phyloP scores from a whole-genome alignment of 495 filamentous ascomycete species.

The Penicillium simplicissimum region DNA sequence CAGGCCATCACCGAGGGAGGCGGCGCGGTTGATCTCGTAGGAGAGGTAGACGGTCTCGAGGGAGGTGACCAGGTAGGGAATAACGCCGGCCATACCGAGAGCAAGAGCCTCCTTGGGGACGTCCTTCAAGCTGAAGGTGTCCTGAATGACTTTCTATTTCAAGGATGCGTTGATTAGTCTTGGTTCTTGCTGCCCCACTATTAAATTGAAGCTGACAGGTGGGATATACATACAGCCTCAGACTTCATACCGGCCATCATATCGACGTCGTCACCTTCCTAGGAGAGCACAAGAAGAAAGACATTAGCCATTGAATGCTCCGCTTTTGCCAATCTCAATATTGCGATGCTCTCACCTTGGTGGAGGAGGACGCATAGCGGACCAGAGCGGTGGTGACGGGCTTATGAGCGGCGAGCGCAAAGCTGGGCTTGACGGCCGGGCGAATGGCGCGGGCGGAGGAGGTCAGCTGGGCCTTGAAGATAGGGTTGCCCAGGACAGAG shows the following conservation, averaged over 20 bases:
- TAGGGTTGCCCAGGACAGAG: slow-evolving; percentile 40
- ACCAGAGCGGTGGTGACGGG: slow-evolving; percentile 55
- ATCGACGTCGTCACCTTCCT: slow-evolving; percentile 51
- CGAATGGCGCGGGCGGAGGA: slow-evolving; percentile 42
- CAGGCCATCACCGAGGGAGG: slow-evolving; percentile 57
- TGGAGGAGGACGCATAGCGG: slow-evolving; percentile 44
- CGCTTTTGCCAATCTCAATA: not conserved
- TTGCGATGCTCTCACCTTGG: slow-evolving; percentile 33
- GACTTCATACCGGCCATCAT: slow-evolving; percentile 67
- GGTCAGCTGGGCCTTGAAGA: slow-evolving; percentile 51
- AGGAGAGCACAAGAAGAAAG: slow-evolving; percentile 19
- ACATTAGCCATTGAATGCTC: slow-evolving; percentile 31
- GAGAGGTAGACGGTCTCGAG: slow-evolving; percentile 83
- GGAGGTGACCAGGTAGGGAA: slow-evolving; percentile 90
- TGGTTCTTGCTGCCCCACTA: not conserved
- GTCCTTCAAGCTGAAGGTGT: slow-evolving; percentile 76
- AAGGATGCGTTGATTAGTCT: slow-evolving; percentile 12
- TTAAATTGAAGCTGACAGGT: not conserved
- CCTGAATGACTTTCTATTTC: slow-evolving; percentile 71
- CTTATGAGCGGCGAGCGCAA: slow-evolving; percentile 50
- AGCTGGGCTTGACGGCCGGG: slow-evolving; percentile 35
- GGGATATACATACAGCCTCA: slow-evolving; percentile 65
- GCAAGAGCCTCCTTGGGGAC: slow-evolving; percentile 81
- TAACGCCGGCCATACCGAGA: slow-evolving; percentile 83
- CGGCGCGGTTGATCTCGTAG: slow-evolving; percentile 72